Evolutionary conservation across 1,139 yeast genomes (phyloP).

Genomic region (Maudiozyma humilis): DNA sequence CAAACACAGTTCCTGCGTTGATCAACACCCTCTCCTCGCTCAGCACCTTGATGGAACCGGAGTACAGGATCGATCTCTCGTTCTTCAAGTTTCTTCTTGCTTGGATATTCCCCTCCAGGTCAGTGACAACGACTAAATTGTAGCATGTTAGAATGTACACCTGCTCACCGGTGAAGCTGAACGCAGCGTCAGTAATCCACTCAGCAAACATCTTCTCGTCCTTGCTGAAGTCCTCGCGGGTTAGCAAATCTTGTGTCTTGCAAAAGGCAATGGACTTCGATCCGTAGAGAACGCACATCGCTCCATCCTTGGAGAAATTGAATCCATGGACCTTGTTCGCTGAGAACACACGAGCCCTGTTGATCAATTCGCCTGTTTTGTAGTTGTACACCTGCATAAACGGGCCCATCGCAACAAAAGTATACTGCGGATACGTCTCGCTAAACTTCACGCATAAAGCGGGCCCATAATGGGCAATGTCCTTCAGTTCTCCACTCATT

Average conservation of each 20-base stretch:
- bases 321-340: constrained; percentile 79
- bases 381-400: constrained; percentile 47
- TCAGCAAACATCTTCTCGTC: constrained; percentile 53
- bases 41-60: constrained; percentile 61
- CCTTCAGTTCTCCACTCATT: constrained; percentile 7
- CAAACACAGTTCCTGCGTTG: constrained; percentile 90
- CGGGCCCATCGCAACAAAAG: constrained; percentile 76
- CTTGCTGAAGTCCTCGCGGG: constrained; percentile 14
- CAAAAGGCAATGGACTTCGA: constrained; percentile 55
- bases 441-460: constrained; percentile 54
- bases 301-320: constrained; percentile 31
- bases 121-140: constrained; percentile 53
- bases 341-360: constrained; percentile 43
- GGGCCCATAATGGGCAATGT: constrained; percentile 48
- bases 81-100: constrained; percentile 43
- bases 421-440: constrained; percentile 16
- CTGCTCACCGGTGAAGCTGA: constrained; percentile 34
- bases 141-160: constrained; percentile 68
- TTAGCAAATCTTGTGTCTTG: constrained; percentile 29
- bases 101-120: constrained; percentile 29
- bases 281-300: constrained; percentile 52
- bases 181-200: constrained; percentile 65
- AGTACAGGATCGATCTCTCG: constrained; percentile 78
- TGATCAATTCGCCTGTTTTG: constrained; percentile 35
- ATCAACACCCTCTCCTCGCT: constrained; percentile 41